Conservation (phyloP, 2,329 filamentous ascomycete genomes). For the Nothophaeocryptopus gaeumannii region DNA sequence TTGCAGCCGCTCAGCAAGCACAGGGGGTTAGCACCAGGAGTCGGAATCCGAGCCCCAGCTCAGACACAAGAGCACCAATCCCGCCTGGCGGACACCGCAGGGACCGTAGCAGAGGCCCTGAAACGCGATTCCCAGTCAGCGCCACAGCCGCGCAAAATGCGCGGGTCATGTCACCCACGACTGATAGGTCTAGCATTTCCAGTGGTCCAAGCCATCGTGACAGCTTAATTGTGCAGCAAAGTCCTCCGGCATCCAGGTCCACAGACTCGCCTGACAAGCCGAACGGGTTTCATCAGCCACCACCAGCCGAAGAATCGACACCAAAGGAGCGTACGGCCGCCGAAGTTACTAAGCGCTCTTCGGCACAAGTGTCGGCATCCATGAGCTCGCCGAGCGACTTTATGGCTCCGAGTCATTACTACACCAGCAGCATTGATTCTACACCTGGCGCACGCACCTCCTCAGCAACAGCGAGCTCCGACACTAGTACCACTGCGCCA, state of each 20-base stretch:
- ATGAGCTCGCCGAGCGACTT: constrained; percentile 30
- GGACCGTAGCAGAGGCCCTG: constrained; percentile 67
- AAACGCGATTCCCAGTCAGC: constrained; percentile 76
- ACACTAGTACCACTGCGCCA: constrained; percentile 1
- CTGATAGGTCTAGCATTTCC: constrained; percentile 17
- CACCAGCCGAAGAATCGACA: constrained; percentile 27
- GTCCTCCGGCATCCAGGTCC: constrained; percentile 36
- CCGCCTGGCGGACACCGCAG: constrained; percentile 60
- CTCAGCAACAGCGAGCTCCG: constrained; percentile 13
- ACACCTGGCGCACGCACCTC: neutral
- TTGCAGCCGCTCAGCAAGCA: constrained; percentile 51
- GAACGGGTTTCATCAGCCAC: constrained; percentile 34
- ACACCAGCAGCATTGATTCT: constrained; percentile 27
- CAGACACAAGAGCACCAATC: constrained; percentile 36
- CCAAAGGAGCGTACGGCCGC: constrained; percentile 22
- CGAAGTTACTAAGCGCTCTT: constrained; percentile 22
- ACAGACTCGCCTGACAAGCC: constrained; percentile 17
- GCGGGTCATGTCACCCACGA: constrained; percentile 42
- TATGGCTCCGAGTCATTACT: constrained; percentile 26
- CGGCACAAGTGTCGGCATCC: constrained; percentile 28
- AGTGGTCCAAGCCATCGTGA: constrained; percentile 43
- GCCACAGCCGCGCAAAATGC: constrained; percentile 47
- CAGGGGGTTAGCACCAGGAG: constrained; percentile 27
- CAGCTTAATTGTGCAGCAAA: constrained; percentile 80
- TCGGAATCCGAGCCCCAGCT: constrained; percentile 49